Conservation (phyloP, 768 basidiomycete species). For the Leccinum fibrillosum region DNA sequence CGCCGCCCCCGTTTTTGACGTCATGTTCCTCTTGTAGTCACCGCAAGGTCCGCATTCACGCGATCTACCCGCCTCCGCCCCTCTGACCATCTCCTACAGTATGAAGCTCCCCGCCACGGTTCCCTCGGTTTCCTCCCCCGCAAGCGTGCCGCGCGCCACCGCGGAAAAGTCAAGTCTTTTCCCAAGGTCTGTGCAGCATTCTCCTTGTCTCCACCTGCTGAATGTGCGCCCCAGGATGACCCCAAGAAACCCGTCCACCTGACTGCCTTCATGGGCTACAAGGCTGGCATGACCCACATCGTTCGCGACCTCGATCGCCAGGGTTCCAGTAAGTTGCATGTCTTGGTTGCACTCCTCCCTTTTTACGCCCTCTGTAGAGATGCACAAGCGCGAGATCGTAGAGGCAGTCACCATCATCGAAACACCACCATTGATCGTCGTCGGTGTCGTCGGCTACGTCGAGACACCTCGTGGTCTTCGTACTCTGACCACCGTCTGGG, state of each 20-base stretch:
- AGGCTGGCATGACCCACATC: conserved; percentile 99
- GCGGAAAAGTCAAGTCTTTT: conserved; percentile 99
- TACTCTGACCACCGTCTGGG: conserved; percentile 98
- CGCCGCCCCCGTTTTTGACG: background rate
- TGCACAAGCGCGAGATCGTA: conserved; percentile 99
- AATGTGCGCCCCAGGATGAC: conserved; percentile 71
- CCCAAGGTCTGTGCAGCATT: conserved; percentile 67
- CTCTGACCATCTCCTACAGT: conserved; percentile 48
- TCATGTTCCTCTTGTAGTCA: conserved; percentile 48
- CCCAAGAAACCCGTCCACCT: conserved; percentile 98
- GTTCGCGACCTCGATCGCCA: conserved; percentile 99
- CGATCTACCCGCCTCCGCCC: conserved; percentile 1
- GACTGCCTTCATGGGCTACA: conserved; percentile 98
- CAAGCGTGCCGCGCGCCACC: conserved; percentile 95
- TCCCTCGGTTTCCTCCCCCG: conserved; percentile 96
- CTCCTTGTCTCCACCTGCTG: conserved; percentile 2
- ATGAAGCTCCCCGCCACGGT: conserved; percentile 97
- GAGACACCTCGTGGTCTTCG: conserved; percentile 99
- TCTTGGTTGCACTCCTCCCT: background rate
- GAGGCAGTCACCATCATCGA: conserved; percentile 96
- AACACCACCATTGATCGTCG: conserved; percentile 93
- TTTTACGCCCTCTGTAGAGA: conserved; percentile 57
- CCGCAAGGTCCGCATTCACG: conserved; percentile 66
- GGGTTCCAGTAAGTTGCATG: conserved; percentile 81
- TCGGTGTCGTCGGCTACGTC: conserved; percentile 99